Evolutionary conservation across 805 yeast genomes (phyloP).

Genomic region (Zygotorulaspora chibaensis): DNA sequence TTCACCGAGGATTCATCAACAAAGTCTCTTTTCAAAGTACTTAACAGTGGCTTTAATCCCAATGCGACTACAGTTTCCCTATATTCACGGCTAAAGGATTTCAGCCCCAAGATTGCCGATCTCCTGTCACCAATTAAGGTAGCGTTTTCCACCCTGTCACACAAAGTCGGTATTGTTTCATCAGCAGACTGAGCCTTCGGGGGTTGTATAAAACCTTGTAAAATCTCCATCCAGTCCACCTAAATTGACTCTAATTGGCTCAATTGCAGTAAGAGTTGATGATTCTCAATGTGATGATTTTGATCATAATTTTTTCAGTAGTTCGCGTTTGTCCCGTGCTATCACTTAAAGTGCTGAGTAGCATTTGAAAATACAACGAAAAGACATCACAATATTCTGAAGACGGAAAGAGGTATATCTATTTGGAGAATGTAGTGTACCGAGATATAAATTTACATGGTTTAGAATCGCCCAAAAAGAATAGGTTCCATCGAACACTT

Average conservation of each 20-base stretch:
- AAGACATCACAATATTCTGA: too few relatives aligned
- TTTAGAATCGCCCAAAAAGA: too few relatives aligned
- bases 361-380: too few relatives aligned
- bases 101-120: slow-evolving; percentile 85
- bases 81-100: slow-evolving; percentile 82
- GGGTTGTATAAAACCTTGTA: slow-evolving; percentile 40
- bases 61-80: slow-evolving; percentile 87
- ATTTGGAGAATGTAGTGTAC: too few relatives aligned
- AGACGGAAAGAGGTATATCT: too few relatives aligned
- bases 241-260: background rate
- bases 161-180: slow-evolving; percentile 81
- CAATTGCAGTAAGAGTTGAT: slow-evolving; percentile 1
- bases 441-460: too few relatives aligned
- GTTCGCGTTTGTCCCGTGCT: background rate
- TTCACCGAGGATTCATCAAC: slow-evolving; percentile 69
- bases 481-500: too few relatives aligned
- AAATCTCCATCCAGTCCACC: slow-evolving; percentile 34
- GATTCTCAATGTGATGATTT: background rate
- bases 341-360: background rate
- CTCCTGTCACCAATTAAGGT: slow-evolving; percentile 78
- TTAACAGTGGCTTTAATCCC: slow-evolving; percentile 71
- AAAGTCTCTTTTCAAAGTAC: slow-evolving; percentile 58
- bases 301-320: background rate
- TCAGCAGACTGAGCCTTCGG: slow-evolving; percentile 60
- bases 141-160: slow-evolving; percentile 83